Base-by-base conservation (phyloP, 805 yeast genomes). In the Candida corydali region DNA sequence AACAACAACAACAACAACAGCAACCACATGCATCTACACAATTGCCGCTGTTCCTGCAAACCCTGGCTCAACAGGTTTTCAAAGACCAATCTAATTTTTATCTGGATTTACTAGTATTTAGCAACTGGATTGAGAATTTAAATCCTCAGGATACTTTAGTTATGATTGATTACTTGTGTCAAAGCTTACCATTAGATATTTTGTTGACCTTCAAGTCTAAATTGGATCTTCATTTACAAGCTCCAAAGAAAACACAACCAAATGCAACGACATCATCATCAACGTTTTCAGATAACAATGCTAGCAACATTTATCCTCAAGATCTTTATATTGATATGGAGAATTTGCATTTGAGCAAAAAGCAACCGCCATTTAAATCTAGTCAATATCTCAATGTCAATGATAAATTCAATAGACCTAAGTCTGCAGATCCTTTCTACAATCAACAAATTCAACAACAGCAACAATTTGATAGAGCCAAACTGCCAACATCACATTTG, bases 131-230 rank as follows among this genome's bases (percentile, higher is more conserved):
- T 42, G 67, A 67, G 36, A 63, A 61, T 44, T 61, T 78, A 52
- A 64, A 61, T 32, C 66, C 74, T n/a, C 67, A 65, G 31, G 81
- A 78, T 43, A 75, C 66, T 45, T 61, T 72, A 38, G 60, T 73
- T 34, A 71, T 76, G 55, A 64, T 76, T 41, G 82, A 77, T 46
- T 71, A 75, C 50, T 56, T 78, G 52, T 61, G 79, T 40, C 59
- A 69, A 32, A 62, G 63, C 40, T 55, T 78, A 45, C 71, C 76
- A 7, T 69, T 73, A 38, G 82, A 78, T 44, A 69, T 73, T 11
- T 54, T 76, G 42, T 59, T 67, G 24, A 64, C 75, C 34, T 71
- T 78, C 38, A 72, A 68, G 50, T 50, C 69, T 20, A 71, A 69
- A 44, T 46, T 77, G 38, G 79, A 74, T 40, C 53, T 39, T 32